Evolutionary conservation across 192 early-diverging fungal species (phyloP).

Genomic region (Blastocladiella britannica): DNA sequence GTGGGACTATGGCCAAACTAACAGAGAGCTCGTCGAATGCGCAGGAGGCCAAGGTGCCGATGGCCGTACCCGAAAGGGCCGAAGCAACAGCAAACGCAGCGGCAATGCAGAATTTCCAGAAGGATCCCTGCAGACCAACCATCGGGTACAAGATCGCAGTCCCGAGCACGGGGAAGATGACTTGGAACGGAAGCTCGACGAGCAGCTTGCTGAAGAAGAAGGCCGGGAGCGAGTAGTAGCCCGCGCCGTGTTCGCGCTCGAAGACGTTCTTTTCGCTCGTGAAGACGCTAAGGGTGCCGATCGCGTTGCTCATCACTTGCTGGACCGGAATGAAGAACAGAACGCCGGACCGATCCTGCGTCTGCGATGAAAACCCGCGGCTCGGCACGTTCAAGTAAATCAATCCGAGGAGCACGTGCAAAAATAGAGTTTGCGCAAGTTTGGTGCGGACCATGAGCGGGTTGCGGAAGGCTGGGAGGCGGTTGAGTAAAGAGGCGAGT

Average conservation of each 20-base stretch:
- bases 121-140: too few relatives aligned
- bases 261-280: slow-evolving; percentile 29
- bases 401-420: slow-evolving; percentile 28
- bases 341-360: slow-evolving; percentile 28
- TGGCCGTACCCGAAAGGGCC: slow-evolving; percentile 25
- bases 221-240: slow-evolving; percentile 29
- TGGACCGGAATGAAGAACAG: slow-evolving; percentile 26
- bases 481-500: too few relatives aligned
- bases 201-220: slow-evolving; percentile 33
- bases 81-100: too few relatives aligned
- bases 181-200: slow-evolving; percentile 29
- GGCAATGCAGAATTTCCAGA: too few relatives aligned
- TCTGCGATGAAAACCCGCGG: slow-evolving; percentile 9
- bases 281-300: slow-evolving; percentile 27
- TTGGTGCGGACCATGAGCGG: slow-evolving; percentile 20
- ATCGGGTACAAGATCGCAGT: slow-evolving; percentile 27
- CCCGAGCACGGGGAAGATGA: slow-evolving; percentile 21
- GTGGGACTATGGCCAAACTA: slow-evolving; percentile 20
- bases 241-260: slow-evolving; percentile 26
- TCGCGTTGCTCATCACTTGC: slow-evolving; percentile 18
- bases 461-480: slow-evolving; percentile 28
- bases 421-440: slow-evolving; percentile 16
- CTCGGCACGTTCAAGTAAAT: slow-evolving; percentile 25
- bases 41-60: slow-evolving; percentile 28
- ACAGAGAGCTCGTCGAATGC: slow-evolving; percentile 19